Evolutionary conservation across 1,284 basidiomycete species (phyloP).

Genomic region (Apiotrichum brassicae): DNA sequence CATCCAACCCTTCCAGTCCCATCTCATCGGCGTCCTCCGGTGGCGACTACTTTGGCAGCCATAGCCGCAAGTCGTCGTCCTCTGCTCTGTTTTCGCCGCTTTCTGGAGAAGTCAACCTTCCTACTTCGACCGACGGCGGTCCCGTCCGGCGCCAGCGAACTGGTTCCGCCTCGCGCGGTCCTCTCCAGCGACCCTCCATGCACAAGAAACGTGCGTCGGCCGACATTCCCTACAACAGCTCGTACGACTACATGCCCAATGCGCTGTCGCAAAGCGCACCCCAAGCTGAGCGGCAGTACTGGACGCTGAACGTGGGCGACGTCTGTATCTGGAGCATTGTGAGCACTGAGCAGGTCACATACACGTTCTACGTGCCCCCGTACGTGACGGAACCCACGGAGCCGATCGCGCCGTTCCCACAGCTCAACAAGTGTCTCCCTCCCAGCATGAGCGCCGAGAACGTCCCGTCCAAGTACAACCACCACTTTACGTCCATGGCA

Average conservation of each 20-base stretch:
- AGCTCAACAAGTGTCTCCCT: conserved; percentile 73
- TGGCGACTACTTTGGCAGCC: conserved; percentile 38
- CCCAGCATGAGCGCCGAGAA: conserved; percentile 52
- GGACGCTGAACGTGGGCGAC: conserved; percentile 40
- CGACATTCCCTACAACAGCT: conserved; percentile 14
- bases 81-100: conserved; percentile 33
- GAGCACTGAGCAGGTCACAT: conserved; percentile 48
- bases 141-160: conserved; percentile 37
- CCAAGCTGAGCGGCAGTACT: conserved; percentile 19
- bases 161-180: conserved; percentile 26
- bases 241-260: conserved; percentile 22
- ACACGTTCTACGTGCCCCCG: conserved; percentile 89
- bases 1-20: conserved; percentile 39
- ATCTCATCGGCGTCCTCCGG: conserved; percentile 26
- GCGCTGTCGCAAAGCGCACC: not conserved
- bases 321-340: conserved; percentile 44
- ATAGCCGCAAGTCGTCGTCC: conserved; percentile 37
- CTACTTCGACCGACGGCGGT: conserved; percentile 34
- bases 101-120: conserved; percentile 24
- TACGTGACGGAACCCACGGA: conserved; percentile 50
- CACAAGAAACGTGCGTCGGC: conserved; percentile 33
- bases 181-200: conserved; percentile 24
- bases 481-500: conserved; percentile 32
- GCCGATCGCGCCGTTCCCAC: conserved; percentile 79
- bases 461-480: conserved; percentile 23